Conservation (phyloP, 495 filamentous ascomycete species). For the Penicillium simplicissimum region DNA sequence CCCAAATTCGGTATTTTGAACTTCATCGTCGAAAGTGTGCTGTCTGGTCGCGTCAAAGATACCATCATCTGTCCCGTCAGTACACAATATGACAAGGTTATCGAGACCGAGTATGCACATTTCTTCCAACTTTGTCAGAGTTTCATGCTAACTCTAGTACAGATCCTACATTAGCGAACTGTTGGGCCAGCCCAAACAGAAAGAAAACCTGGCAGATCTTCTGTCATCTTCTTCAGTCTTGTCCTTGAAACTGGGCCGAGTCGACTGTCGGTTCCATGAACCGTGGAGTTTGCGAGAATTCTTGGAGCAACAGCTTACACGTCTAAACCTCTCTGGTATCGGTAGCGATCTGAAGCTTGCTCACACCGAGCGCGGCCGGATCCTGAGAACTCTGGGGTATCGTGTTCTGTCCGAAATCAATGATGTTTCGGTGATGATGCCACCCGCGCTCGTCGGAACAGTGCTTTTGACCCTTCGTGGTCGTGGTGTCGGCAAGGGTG, state of each 20-base stretch:
- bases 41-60: slow-evolving; percentile 87
- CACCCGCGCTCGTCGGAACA: slow-evolving; percentile 91
- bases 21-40: slow-evolving; percentile 85
- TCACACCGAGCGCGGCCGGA: slow-evolving; percentile 54
- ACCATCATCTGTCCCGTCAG: slow-evolving; percentile 91
- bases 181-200: slow-evolving; percentile 87
- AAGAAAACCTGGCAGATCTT: slow-evolving; percentile 89
- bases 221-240: slow-evolving; percentile 85
- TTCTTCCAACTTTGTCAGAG: neutral
- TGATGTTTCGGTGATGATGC: slow-evolving; percentile 94
- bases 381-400: slow-evolving; percentile 84
- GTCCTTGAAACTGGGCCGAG: slow-evolving; percentile 82
- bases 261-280: slow-evolving; percentile 94
- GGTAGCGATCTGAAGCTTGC: slow-evolving; percentile 41
- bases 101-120: slow-evolving; percentile 77
- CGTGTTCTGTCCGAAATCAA: slow-evolving; percentile 93
- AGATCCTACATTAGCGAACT: slow-evolving; percentile 90
- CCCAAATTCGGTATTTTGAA: slow-evolving; percentile 96
- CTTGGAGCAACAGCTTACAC: slow-evolving; percentile 68
- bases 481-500: slow-evolving; percentile 83
- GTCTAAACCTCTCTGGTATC: slow-evolving; percentile 37
- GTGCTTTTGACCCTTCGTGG: slow-evolving; percentile 90
- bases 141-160: slow-evolving; percentile 16
- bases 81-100: slow-evolving; percentile 97
- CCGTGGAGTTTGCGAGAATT: slow-evolving; percentile 88